A percentile compares a stretch with the other conserved stretches of the same genome.
Evolutionary conservation across 495 filamentous ascomycete species (phyloP).

Genomic region (Talaromyces adpressus): DNA sequence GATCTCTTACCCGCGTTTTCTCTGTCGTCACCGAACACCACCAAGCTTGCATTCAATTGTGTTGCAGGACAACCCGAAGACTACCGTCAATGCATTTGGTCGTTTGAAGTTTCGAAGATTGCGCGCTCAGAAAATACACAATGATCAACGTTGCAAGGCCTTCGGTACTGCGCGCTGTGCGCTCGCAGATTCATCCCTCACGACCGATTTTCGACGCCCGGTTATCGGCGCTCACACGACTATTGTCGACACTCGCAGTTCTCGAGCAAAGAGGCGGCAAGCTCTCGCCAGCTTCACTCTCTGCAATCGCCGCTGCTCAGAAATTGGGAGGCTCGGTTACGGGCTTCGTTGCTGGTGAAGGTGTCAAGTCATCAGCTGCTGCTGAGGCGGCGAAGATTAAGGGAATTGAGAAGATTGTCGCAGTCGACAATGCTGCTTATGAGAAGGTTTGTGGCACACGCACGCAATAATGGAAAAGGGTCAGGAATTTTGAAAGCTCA

Average conservation of each 20-base stretch:
- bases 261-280: constrained; percentile 92
- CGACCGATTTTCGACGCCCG: constrained; percentile 26
- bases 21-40: neutral
- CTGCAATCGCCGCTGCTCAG: constrained; percentile 78
- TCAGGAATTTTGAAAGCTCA: neutral
- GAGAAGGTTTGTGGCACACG: constrained; percentile 60
- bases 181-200: constrained; percentile 31
- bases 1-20: neutral
- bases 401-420: constrained; percentile 85
- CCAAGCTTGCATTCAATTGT: neutral
- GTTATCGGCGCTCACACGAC: constrained; percentile 50
- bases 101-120: neutral
- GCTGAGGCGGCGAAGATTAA: constrained; percentile 83
- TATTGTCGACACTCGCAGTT: constrained; percentile 82
- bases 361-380: constrained; percentile 65
- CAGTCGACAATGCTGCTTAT: constrained; percentile 81
- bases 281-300: constrained; percentile 73
- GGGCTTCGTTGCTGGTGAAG: constrained; percentile 80
- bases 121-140: constrained; percentile 10
- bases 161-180: constrained; percentile 42
- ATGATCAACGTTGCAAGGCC: constrained; percentile 39
- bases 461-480: neutral
- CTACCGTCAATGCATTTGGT: neutral
- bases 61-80: neutral
- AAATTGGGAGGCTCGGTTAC: constrained; percentile 82